A percentile compares a stretch with the other conserved stretches of the same genome.
phyloP scores from a whole-genome alignment of 129 eudicot genomes.

The Pittosporum tobira region DNA sequence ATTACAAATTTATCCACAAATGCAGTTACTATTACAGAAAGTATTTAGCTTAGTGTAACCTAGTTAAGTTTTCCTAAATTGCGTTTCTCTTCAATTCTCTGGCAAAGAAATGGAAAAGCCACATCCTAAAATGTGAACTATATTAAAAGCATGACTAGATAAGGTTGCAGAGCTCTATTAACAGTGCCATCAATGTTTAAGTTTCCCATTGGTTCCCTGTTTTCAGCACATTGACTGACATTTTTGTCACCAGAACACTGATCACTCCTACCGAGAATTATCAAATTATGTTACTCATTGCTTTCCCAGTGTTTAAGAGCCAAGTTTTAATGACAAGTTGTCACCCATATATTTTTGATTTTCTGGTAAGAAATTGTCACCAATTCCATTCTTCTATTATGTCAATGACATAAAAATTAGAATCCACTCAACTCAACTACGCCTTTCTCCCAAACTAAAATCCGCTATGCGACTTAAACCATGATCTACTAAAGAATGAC shows the following conservation, averaged over 20 bases:
- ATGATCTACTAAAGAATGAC: no score
- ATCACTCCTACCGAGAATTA: not conserved
- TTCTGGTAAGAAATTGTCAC: no score
- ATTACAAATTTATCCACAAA: not conserved
- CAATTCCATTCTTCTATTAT: not conserved
- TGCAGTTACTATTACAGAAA: not conserved
- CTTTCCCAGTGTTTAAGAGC: not conserved
- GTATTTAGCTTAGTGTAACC: not conserved
- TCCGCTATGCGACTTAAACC: no score
- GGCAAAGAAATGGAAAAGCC: not conserved
- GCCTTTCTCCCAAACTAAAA: no score
- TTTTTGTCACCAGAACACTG: not conserved
- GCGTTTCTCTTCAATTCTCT: not conserved
- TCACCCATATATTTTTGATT: not conserved
- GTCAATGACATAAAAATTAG: not conserved
- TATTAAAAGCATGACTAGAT: not conserved
- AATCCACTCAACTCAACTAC: no score
- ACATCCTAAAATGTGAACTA: not conserved
- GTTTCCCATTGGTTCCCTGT: not conserved
- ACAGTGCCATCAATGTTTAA: not conserved
- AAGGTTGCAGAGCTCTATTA: not conserved
- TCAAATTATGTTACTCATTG: no score
- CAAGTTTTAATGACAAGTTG: not conserved
- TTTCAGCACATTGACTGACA: not conserved
- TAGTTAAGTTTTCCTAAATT: not conserved